Conservation (phyloP, 768 basidiomycete species). For the Boletales sp. region DNA sequence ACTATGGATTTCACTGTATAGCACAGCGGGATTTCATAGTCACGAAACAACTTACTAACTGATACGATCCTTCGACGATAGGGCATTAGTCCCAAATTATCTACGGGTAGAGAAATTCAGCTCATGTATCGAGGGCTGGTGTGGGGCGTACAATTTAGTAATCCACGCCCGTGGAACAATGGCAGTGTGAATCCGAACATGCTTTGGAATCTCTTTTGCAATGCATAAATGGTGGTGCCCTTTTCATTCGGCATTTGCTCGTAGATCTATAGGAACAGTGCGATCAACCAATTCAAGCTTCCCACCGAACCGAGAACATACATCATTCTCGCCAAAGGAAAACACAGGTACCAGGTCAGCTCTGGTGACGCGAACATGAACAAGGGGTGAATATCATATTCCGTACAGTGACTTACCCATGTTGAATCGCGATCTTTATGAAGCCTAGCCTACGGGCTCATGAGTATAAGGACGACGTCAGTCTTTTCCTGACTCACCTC, state of each 20-base stretch:
- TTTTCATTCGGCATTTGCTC: constrained; percentile 95
- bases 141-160: constrained; percentile 83
- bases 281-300: background rate
- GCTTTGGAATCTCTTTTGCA: constrained; percentile 90
- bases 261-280: constrained; percentile 63
- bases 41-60: constrained; percentile 66
- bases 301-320: constrained; percentile 35
- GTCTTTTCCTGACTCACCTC: constrained; percentile 38
- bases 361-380: constrained; percentile 35
- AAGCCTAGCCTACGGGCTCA: constrained; percentile 68
- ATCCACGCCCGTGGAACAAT: constrained; percentile 92
- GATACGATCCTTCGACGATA: constrained; percentile 94
- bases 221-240: constrained; percentile 78
- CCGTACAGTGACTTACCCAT: constrained; percentile 53
- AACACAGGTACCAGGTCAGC: constrained; percentile 97
- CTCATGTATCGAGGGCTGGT: background rate
- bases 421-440: constrained; percentile 89
- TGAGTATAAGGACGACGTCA: background rate
- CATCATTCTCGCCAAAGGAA: constrained; percentile 98
- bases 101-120: constrained; percentile 35
- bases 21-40: background rate
- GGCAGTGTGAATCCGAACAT: constrained; percentile 95
- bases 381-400: background rate
- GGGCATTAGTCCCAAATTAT: constrained; percentile 94
- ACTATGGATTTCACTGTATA: constrained; percentile 43